Evolutionary conservation across 176 grass and related monocot species (phyloP), one percentile per base, ranked within the genome.

Genomic region (Eremochloa ophiuroides): DNA sequence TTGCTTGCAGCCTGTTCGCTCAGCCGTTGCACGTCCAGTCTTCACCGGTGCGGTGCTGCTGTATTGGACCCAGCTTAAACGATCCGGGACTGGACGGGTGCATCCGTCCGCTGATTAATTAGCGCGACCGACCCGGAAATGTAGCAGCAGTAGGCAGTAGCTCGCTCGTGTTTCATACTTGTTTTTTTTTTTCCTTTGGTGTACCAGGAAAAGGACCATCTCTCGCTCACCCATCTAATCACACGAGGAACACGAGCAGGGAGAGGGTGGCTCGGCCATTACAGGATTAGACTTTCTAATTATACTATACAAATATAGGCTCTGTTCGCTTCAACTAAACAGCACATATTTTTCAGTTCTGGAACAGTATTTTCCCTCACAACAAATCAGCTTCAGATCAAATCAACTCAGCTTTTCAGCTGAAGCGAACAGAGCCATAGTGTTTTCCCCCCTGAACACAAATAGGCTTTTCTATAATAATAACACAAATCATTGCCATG

Each of bases 1-100:
- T 58, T 58, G 55, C n/a, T n/a, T n/a, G n/a, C n/a, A n/a, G 29
- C 18, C 18, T 51, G 4, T 23, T n/a, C 5, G 77, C 6, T 25
- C 43, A 5, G 81, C 53, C 64, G 87, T 3, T 46, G 87, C 15
- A 62, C 82, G 70, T 84, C 81, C 61, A 41, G 1, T 80, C 47
- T 26, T 74, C 50, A 75, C 87, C 82, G 69, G 81, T 23, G 68
- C 75, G 16, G 15, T 71, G 11, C 51, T 43, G 74, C 64, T 34
- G 84, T 12, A 28, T 41, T 16, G 69, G 25, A 33, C 30, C 38
- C 12, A 16, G 46, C 3, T 65, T 74, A 73, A 87, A 63, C 74
- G 11, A 5, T 3, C 4, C 8, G 28, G 31, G 60, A 68, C 68
- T 37, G 31, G 60, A 68, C 68, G 16, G 75, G 61, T 20, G 40